These are phyloP conservation scores for Fusarium sp. DNA, from an alignment of 2,329 filamentous ascomycete genomes.

Conservation along the genomic window DNA sequence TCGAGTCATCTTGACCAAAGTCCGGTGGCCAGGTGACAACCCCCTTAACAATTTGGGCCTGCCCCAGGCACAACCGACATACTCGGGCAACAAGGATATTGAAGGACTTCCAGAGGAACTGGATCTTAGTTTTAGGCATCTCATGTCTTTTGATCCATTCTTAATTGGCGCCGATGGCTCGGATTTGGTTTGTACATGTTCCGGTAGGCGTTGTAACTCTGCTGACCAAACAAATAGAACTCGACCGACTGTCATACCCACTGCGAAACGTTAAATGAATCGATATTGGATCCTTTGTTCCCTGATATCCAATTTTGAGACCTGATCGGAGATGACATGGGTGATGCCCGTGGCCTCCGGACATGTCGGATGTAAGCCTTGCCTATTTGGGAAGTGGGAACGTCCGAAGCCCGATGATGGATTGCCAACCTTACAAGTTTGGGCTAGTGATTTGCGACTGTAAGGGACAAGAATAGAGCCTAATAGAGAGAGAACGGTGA, in stretches of 20 bases:
- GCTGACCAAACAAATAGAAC: not conserved
- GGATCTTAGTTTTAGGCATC: not conserved
- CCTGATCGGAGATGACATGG: not conserved
- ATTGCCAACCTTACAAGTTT: not conserved
- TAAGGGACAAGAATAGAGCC: not conserved
- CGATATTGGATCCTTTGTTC: not conserved
- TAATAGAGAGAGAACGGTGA: too few relatives aligned
- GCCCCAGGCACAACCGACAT: not conserved
- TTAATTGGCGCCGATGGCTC: not conserved
- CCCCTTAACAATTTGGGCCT: too few relatives aligned
- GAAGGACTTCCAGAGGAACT: not conserved
- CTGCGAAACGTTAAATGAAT: not conserved
- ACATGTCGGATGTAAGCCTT: conserved; percentile 23
- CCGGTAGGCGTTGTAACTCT: too few relatives aligned
- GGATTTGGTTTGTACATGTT: conserved; percentile 9
- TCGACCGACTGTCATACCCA: not conserved
- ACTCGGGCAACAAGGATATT: not conserved
- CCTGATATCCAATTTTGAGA: not conserved
- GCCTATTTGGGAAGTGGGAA: conserved; percentile 24
- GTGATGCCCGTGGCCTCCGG: conserved; percentile 6
- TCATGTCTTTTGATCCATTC: not conserved
- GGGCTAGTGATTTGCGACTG: not conserved
- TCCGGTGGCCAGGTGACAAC: not conserved
- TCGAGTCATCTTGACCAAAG: not conserved
- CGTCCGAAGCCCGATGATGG: conserved; percentile 13